Evolutionary conservation across 345 rosid species (phyloP), one percentile per base, ranked within the genome.

Genomic region (Trapa bicornis): DNA sequence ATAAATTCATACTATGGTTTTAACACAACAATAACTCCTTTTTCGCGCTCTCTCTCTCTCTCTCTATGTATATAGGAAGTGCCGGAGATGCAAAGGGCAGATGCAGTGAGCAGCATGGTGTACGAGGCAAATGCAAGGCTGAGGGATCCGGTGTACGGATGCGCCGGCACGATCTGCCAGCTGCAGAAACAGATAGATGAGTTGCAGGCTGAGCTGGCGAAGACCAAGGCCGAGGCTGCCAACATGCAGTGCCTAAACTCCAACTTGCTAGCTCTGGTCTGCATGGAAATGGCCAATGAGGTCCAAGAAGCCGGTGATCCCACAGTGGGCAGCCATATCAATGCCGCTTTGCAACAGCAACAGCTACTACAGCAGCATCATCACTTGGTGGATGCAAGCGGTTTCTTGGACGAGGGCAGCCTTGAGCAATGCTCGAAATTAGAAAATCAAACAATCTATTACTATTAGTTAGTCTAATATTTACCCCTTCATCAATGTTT

Each of bases 101-200:
- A 91, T 68, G 96, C 97, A 3, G 97, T 88, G 1, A 88, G 88
- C 75, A 91, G 97, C 81, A 81, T 91, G 90, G 96, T 91, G 14
- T 91, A 91, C 11, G 97, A 91, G 76, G 97, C 96, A 0, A 81
- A 70, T 50, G 97, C 94, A 3, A 76, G 97, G 77, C 78, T 86
- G 9, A 79, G 92, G 65, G 97, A 91, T 72, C 96, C 96, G 0
- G 92, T 91, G 0, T 91, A 91, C 37, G 94, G 96, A 17, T 75
- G 92, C 37, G 89, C 94, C 0, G 97, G 91, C 0, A 81, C 91
- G 0, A 79, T 86, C 32, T 82, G 74, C 3, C 85, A 76, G 43
- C 86, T 86, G 17, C 91, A 84, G 50, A 78, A 82, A 10, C 88
- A 86, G 72, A 81, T 84, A 1, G 65, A 78, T n/a, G 86, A 86